These are phyloP conservation scores for Colletotrichum sp. DNA, from an alignment of 2,329 filamentous ascomycete species.

Conservation along the genomic window DNA sequence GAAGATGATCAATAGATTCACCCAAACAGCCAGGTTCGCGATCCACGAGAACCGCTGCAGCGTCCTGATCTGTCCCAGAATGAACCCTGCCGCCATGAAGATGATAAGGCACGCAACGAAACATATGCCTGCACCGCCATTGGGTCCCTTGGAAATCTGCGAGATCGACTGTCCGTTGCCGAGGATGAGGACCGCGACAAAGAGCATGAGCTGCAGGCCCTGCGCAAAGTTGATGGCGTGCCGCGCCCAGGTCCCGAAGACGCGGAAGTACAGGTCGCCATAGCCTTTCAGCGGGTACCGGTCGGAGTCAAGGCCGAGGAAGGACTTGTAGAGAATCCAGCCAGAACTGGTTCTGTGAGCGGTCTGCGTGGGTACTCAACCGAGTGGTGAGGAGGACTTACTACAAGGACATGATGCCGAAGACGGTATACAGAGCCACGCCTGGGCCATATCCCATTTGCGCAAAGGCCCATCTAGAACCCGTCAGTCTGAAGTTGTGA, in stretches of 20 bases:
- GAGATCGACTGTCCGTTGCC: slow-evolving; percentile 59
- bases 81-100: slow-evolving; percentile 54
- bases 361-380: not conserved
- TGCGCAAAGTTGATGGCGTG: slow-evolving; percentile 54
- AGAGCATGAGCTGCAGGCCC: slow-evolving; percentile 52
- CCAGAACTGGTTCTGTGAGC: slow-evolving; percentile 43
- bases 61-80: slow-evolving; percentile 61
- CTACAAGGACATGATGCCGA: slow-evolving; percentile 35
- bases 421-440: slow-evolving; percentile 49
- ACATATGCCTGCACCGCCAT: slow-evolving; percentile 45
- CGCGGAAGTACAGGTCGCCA: slow-evolving; percentile 53
- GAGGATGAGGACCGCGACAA: slow-evolving; percentile 57
- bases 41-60: slow-evolving; percentile 60
- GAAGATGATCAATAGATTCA: slow-evolving; percentile 60
- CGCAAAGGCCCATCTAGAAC: slow-evolving; percentile 23
- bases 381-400: not conserved
- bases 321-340: slow-evolving; percentile 50
- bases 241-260: slow-evolving; percentile 48
- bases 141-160: slow-evolving; percentile 47
- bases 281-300: slow-evolving; percentile 51
- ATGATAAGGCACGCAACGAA: slow-evolving; percentile 58
- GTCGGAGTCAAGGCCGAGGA: slow-evolving; percentile 50
- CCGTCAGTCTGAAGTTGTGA: not conserved
- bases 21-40: slow-evolving; percentile 60
- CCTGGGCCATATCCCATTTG: slow-evolving; percentile 48